Evolutionary conservation across 305 asterid species (phyloP).

Genomic region (Fraxinus dipetala): DNA sequence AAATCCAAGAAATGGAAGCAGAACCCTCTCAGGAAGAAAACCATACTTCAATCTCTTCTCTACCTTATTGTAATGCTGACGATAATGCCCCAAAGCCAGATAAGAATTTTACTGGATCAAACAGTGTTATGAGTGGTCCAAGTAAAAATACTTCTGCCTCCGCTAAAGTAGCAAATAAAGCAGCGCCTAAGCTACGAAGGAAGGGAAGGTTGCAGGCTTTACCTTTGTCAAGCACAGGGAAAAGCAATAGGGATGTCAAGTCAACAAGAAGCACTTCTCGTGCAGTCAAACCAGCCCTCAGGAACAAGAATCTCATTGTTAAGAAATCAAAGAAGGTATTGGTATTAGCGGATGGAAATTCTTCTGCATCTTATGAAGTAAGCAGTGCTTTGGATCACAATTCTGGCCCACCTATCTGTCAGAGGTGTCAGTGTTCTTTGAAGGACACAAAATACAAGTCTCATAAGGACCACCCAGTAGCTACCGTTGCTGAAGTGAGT

Average conservation of each 20-base stretch:
- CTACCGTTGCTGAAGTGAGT: slow-evolving; percentile 23
- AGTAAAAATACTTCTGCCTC: slow-evolving; percentile 37
- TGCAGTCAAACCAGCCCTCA: slow-evolving; percentile 48
- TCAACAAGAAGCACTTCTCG: slow-evolving; percentile 44
- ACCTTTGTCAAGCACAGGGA: slow-evolving; percentile 48
- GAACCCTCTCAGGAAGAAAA: slow-evolving; percentile 30
- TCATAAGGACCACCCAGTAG: slow-evolving; percentile 21
- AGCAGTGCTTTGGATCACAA: slow-evolving; percentile 24
- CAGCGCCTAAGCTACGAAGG: slow-evolving; percentile 49
- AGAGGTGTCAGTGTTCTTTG: slow-evolving; percentile 75
- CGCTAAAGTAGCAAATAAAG: slow-evolving; percentile 37
- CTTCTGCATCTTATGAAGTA: slow-evolving; percentile 28
- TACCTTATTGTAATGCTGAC: not conserved
- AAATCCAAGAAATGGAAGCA: slow-evolving; percentile 23
- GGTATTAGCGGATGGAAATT: slow-evolving; percentile 20
- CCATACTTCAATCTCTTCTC: slow-evolving; percentile 16
- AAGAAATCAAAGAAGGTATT: slow-evolving; percentile 56
- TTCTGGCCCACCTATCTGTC: slow-evolving; percentile 58
- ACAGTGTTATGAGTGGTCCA: slow-evolving; percentile 29
- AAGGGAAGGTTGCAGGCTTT: slow-evolving; percentile 50
- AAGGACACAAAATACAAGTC: slow-evolving; percentile 37
- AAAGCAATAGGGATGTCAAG: slow-evolving; percentile 47
- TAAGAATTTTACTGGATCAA: slow-evolving; percentile 25
- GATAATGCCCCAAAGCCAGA: slow-evolving; percentile 20
- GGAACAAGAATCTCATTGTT: slow-evolving; percentile 50